These are phyloP conservation scores for Erodium texanum DNA, from an alignment of 441 rosid species.

Conservation along the genomic window DNA sequence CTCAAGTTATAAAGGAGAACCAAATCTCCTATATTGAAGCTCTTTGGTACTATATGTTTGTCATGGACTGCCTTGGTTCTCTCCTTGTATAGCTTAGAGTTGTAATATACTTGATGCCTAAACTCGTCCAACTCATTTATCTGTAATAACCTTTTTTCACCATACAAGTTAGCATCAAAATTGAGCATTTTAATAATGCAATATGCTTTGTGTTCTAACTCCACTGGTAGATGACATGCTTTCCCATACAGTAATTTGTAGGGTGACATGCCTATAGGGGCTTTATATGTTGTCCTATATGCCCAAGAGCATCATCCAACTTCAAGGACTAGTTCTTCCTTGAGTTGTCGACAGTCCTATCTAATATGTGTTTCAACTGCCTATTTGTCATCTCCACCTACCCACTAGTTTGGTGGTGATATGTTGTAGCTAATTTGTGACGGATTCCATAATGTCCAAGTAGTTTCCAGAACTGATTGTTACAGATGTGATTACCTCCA, in stretches of 20 bases:
- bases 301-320: conserved; percentile 14
- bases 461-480: background rate
- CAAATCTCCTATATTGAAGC: background rate
- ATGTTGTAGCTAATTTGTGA: background rate
- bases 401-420: background rate
- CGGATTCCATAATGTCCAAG: background rate
- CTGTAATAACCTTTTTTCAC: too few species aligned
- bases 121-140: too few species aligned
- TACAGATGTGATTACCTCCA: background rate
- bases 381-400: background rate
- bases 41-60: background rate
- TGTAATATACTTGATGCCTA: background rate
- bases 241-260: background rate
- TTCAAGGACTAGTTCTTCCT: background rate
- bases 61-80: background rate
- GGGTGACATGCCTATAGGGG: background rate
- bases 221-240: background rate
- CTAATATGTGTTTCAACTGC: background rate
- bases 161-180: too few species aligned
- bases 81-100: background rate
- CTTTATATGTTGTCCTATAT: background rate
- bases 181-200: background rate
- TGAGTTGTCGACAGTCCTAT: background rate
- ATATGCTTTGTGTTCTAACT: background rate
- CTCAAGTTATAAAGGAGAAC: background rate